Percentiles rank a stretch among this genome's conserved stretches.
phyloP scores from a whole-genome alignment of 805 yeast species.

The Cyberlindnera petersonii region DNA sequence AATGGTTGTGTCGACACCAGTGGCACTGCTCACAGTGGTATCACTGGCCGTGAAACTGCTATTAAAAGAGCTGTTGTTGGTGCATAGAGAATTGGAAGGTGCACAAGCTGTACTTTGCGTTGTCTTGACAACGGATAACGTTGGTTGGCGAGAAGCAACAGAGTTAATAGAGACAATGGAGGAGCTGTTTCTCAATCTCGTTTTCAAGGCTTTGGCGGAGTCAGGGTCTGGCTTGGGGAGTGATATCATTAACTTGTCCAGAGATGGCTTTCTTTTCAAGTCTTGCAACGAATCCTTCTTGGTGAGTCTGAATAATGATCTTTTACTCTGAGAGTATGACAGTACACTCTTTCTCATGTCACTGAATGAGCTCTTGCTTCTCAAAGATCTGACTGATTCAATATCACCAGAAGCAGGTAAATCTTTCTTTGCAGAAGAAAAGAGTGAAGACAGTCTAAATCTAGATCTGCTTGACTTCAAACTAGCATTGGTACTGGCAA shows the following conservation, averaged over 20 bases:
- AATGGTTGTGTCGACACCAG: not conserved
- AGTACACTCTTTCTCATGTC: slow-evolving; percentile 31
- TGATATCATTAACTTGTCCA: slow-evolving; percentile 45
- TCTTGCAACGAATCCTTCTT: slow-evolving; percentile 26
- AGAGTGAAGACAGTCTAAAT: slow-evolving; percentile 27
- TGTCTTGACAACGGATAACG: slow-evolving; percentile 12
- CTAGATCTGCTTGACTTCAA: slow-evolving; percentile 25
- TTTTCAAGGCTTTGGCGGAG: slow-evolving; percentile 50
- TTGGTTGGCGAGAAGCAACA: slow-evolving; percentile 20
- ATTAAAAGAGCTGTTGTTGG: not conserved
- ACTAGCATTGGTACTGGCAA: slow-evolving; percentile 16
- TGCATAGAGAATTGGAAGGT: not conserved
- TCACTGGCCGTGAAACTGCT: not conserved
- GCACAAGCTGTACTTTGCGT: slow-evolving; percentile 1
- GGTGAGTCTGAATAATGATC: slow-evolving; percentile 20
- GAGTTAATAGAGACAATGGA: slow-evolving; percentile 42
- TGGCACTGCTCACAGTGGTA: not conserved
- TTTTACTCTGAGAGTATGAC: slow-evolving; percentile 23
- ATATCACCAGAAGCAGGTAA: slow-evolving; percentile 13
- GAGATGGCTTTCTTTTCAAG: slow-evolving; percentile 17
- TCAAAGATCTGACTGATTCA: slow-evolving; percentile 26
- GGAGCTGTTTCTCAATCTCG: slow-evolving; percentile 48
- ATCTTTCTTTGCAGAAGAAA: slow-evolving; percentile 21
- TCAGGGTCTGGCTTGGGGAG: slow-evolving; percentile 52
- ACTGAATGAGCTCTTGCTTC: slow-evolving; percentile 24